Conservation (phyloP, 2,329 filamentous ascomycete genomes). For the Hypoxylon sp. region DNA sequence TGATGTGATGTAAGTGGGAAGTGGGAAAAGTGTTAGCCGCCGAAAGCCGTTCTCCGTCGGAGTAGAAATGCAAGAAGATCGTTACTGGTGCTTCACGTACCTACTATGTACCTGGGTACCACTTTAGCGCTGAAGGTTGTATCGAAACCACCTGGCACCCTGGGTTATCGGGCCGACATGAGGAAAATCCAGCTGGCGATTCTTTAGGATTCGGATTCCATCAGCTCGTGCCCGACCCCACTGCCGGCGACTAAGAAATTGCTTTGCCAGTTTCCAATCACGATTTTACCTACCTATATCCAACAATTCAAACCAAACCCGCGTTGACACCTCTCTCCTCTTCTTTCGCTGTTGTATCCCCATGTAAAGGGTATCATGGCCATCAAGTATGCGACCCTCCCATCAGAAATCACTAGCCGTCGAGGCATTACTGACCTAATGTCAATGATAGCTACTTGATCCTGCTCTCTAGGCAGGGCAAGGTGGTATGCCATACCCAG, state of each 20-base stretch:
- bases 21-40: conserved; percentile 8
- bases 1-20: conserved; percentile 4
- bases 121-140: no score
- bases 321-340: conserved; percentile 22
- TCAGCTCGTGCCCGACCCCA: conserved; percentile 50
- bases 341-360: conserved; percentile 34
- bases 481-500: conserved; percentile 81
- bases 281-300: conserved; percentile 12
- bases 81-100: not conserved
- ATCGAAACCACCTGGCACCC: not conserved
- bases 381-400: conserved; percentile 59
- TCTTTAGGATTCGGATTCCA: conserved; percentile 1
- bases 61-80: not conserved
- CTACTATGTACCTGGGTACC: conserved; percentile 33
- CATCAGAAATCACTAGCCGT: conserved; percentile 11
- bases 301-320: conserved; percentile 28
- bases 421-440: conserved; percentile 42
- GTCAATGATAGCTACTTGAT: conserved; percentile 82
- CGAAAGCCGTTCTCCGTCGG: conserved; percentile 18
- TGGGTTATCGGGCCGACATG: conserved; percentile 13
- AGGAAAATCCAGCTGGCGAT: conserved; percentile 11
- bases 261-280: conserved; percentile 34
- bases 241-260: conserved; percentile 43
- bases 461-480: conserved; percentile 96
- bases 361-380: conserved; percentile 58